Percentiles rank a stretch among this genome's conserved stretches.
Evolutionary conservation across 371 early-diverging fungal genomes (phyloP).

Genomic region (Globomyces sp.): DNA sequence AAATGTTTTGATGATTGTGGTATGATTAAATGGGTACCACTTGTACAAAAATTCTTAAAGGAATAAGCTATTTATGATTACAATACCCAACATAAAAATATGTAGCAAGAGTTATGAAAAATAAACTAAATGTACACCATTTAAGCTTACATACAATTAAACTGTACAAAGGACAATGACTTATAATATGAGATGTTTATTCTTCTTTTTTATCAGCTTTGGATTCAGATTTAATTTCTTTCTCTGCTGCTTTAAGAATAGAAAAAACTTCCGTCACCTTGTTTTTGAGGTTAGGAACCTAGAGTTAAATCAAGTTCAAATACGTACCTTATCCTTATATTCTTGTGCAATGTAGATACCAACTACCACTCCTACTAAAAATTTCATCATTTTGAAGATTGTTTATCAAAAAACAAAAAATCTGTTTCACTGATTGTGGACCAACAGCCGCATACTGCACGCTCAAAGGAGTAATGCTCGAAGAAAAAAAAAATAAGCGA

Average conservation of each 20-base stretch:
- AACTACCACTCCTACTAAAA: conserved; percentile 15
- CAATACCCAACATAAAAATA: too few relatives aligned
- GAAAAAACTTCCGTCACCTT: too few relatives aligned
- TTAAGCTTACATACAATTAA: too few relatives aligned
- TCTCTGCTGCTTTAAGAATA: too few relatives aligned
- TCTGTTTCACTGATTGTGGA: neutral
- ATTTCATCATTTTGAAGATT: conserved; percentile 8
- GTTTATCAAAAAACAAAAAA: neutral
- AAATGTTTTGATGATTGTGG: conserved; percentile 11
- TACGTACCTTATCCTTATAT: conserved; percentile 9
- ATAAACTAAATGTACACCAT: too few relatives aligned
- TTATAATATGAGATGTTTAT: neutral
- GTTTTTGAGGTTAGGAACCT: too few relatives aligned
- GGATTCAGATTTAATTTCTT: neutral
- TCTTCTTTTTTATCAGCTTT: conserved; percentile 6
- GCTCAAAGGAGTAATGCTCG: too few relatives aligned
- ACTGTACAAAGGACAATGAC: too few relatives aligned
- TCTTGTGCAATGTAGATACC: conserved; percentile 18
- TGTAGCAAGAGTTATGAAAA: too few relatives aligned
- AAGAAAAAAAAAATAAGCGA: too few relatives aligned
- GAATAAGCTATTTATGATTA: neutral
- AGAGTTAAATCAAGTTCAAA: too few relatives aligned
- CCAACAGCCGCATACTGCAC: neutral
- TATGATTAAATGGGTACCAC: conserved; percentile 21
- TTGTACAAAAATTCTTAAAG: conserved; percentile 11